These are phyloP conservation scores for Diaporthe citriasiana DNA, from an alignment of 2,329 filamentous ascomycete genomes.

Conservation along the genomic window DNA sequence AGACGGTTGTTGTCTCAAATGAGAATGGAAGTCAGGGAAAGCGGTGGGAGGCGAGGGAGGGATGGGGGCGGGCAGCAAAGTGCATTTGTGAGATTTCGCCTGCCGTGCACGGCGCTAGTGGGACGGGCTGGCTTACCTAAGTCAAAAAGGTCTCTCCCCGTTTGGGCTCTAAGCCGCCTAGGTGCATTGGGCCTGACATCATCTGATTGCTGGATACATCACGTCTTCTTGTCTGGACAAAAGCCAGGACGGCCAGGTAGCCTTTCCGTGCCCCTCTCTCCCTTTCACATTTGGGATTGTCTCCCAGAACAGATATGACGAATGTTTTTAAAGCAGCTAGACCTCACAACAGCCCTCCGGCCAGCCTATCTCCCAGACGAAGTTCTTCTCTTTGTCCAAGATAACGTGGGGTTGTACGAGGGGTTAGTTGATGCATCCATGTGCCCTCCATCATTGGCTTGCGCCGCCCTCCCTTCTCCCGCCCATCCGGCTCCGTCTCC, in stretches of 20 bases:
- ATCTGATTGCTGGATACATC: constrained; percentile 8
- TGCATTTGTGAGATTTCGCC: constrained; percentile 32
- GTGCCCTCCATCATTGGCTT: constrained; percentile 29
- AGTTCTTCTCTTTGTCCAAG: constrained; percentile 94
- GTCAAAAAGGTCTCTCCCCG: background rate
- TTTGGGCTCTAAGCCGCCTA: constrained; percentile 31
- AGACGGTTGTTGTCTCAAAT: constrained; percentile 23
- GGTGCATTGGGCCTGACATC: constrained; percentile 33
- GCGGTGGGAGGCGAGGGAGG: constrained; percentile 4
- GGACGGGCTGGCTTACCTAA: constrained; percentile 22
- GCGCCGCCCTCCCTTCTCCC: background rate
- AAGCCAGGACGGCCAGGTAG: constrained; percentile 9
- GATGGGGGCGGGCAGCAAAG: background rate
- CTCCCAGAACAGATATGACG: constrained; percentile 68
- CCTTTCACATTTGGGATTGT: constrained; percentile 45
- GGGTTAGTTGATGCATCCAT: constrained; percentile 72
- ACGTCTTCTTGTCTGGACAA: constrained; percentile 11
- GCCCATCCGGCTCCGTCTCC: constrained; percentile 43
- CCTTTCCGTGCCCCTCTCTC: constrained; percentile 5
- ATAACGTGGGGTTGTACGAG: constrained; percentile 97
- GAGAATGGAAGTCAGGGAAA: constrained; percentile 1
- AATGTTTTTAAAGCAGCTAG: constrained; percentile 97
- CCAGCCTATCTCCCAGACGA: constrained; percentile 94
- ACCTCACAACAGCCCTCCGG: constrained; percentile 95
- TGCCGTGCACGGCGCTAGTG: constrained; percentile 34